Evolutionary conservation across 371 early-diverging fungal species (phyloP), one percentile per base, ranked within the genome.

Genomic region (Mortierella sp.): DNA sequence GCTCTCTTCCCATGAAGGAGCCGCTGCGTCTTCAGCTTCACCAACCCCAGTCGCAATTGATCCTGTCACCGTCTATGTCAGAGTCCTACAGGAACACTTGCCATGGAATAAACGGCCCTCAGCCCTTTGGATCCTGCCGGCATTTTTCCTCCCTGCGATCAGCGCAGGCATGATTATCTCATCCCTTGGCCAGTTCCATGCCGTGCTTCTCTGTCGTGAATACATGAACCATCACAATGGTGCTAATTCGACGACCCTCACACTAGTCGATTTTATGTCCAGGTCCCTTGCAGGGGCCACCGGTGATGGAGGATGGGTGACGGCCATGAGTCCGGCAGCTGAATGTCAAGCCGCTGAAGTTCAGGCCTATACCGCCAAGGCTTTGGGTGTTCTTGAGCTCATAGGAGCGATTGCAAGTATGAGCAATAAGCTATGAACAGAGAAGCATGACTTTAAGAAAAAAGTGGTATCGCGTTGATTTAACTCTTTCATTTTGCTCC

Each of bases 51-150:
- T 46, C 6, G 26, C 56, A 2, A 18, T 50, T 23, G 73, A 79
- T 44, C 53, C 73, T 1, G 66, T 57, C 0, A 21, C 73, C 1
- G n/a, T 73, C 51, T 79, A 79, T 48, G 70, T 52, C 51, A 62
- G 60, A 18, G 55, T 73, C 25, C 64, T 79, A 7, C n/a, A 57
- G 2, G 53, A 65, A 26, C 26, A 72, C 28, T 53, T 79, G 6
- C 80, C 80, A 3, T 70, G 73, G 73, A 47, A 73, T 60, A 72
- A 73, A 29, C 62, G 80, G 16, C 80, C 80, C 1, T 73, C 80
- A 1, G 57, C 64, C 0, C 12, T 64, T 1, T 79, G 80, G 80
- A 57, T 79, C 12, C 28, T 73, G 15, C 80, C 74, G 3, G 18
- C 73, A 30, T 79, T 59, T 30, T 64, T 48, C 3, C 2, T 66